These are phyloP conservation scores for Arthrobotrys iridis DNA, from an alignment of 2,329 filamentous ascomycete genomes.

Conservation along the genomic window DNA sequence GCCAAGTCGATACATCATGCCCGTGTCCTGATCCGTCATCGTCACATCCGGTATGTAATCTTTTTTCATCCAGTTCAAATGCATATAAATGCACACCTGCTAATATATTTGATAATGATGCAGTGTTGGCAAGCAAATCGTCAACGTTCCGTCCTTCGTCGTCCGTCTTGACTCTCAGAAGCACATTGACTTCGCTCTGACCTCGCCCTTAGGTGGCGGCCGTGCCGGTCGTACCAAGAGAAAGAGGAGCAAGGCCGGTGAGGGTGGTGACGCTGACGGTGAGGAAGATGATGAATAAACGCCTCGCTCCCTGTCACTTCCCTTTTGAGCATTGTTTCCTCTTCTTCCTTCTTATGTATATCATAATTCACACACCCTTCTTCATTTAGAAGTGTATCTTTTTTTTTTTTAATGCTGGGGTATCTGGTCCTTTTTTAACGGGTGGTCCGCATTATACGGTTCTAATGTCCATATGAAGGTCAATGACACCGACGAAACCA, in stretches of 20 bases:
- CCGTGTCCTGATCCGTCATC: slow-evolving; percentile 98
- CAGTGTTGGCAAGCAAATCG: slow-evolving; percentile 98
- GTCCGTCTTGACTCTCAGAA: slow-evolving; percentile 99
- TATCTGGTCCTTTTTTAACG: slow-evolving; percentile 17
- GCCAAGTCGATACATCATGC: slow-evolving; percentile 99
- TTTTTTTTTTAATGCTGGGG: slow-evolving; percentile 28
- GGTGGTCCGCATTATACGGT: slow-evolving; percentile 29
- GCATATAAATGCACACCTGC: not conserved
- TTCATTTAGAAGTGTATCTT: slow-evolving; percentile 25
- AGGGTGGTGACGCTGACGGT: slow-evolving; percentile 80
- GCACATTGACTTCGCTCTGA: slow-evolving; percentile 99
- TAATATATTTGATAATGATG: slow-evolving; percentile 56
- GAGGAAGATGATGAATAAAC: slow-evolving; percentile 82
- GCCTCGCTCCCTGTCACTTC: not conserved
- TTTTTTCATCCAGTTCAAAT: slow-evolving; percentile 59
- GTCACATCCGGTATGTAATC: slow-evolving; percentile 85
- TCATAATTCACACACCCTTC: slow-evolving; percentile 48
- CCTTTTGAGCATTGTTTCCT: slow-evolving; percentile 13
- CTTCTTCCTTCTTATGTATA: slow-evolving; percentile 37
- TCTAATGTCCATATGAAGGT: slow-evolving; percentile 53
- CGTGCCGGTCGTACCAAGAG: slow-evolving; percentile 96
- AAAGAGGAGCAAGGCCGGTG: slow-evolving; percentile 99
- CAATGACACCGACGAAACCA: slow-evolving; percentile 41
- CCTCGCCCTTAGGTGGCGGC: slow-evolving; percentile 96
- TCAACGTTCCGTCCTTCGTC: slow-evolving; percentile 99